These are phyloP conservation scores for Reticulomyxa filosa DNA, from an alignment of 78 protist genomes.

Conservation along the genomic window DNA sequence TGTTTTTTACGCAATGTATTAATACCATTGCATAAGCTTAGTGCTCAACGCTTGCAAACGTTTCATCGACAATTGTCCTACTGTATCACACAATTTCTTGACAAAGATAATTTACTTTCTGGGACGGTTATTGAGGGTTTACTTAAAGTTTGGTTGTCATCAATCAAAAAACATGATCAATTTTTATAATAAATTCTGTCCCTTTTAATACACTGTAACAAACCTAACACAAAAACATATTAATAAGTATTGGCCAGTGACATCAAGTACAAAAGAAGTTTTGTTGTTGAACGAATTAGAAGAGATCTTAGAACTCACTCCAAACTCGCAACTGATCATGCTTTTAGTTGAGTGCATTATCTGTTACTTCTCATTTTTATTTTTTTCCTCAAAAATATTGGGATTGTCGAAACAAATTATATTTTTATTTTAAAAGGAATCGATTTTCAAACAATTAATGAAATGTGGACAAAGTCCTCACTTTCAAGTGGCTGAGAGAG, in stretches of 20 bases:
- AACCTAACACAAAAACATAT: neutral
- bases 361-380: no score
- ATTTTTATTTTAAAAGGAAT: no score
- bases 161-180: neutral
- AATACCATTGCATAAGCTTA: constrained; percentile 52
- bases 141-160: neutral
- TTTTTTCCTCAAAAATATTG: no score
- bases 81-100: constrained; percentile 62
- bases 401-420: no score
- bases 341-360: no score
- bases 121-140: constrained; percentile 23
- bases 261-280: constrained; percentile 41
- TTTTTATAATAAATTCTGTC: neutral
- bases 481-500: constrained; percentile 55
- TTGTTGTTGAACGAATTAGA: constrained; percentile 50
- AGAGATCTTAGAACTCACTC: constrained; percentile 45
- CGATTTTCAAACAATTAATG: constrained; percentile 31
- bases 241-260: constrained; percentile 37
- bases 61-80: constrained; percentile 58
- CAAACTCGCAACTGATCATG: constrained; percentile 15
- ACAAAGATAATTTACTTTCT: constrained; percentile 42
- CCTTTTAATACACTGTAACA: neutral
- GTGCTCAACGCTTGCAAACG: neutral
- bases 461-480: constrained; percentile 31
- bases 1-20: constrained; percentile 42